Evolutionary conservation across 345 rosid genomes (phyloP).

Genomic region (Zanthoxylum bungeanum): DNA sequence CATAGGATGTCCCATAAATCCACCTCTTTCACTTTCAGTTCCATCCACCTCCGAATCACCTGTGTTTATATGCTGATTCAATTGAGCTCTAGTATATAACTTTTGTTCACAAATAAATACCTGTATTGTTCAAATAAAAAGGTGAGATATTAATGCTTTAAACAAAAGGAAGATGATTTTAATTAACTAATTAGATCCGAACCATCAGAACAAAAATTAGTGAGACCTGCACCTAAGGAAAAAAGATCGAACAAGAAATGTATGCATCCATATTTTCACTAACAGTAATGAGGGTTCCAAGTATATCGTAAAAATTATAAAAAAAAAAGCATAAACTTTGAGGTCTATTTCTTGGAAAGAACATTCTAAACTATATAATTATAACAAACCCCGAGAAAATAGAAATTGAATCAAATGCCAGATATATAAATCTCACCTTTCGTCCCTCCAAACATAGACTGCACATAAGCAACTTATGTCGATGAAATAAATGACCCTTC

Average conservation of each 20-base stretch:
- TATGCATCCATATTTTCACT: background rate
- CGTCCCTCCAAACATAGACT: slow-evolving; percentile 90
- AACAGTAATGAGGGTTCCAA: background rate
- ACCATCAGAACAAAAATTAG: background rate
- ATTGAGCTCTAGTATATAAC: slow-evolving; percentile 71
- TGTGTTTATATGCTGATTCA: slow-evolving; percentile 77
- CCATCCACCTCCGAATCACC: slow-evolving; percentile 98
- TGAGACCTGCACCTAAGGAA: background rate
- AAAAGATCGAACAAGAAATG: background rate
- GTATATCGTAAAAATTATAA: too few relatives aligned
- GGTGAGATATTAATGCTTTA: background rate
- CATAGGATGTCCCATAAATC: slow-evolving; percentile 88
- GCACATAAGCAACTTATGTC: slow-evolving; percentile 79
- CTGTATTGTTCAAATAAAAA: slow-evolving; percentile 32
- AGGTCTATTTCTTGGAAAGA: background rate
- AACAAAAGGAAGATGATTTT: background rate
- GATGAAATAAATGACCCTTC: slow-evolving; percentile 90
- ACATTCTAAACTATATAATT: background rate
- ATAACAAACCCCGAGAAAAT: too few relatives aligned
- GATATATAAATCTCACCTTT: slow-evolving; percentile 47
- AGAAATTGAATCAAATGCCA: background rate
- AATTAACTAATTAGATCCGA: background rate
- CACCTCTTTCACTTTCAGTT: slow-evolving; percentile 93
- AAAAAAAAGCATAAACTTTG: background rate
- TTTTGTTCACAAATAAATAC: slow-evolving; percentile 94